Evolutionary conservation across 2,329 filamentous ascomycete genomes (phyloP).

Genomic region (Onygenales sp.): DNA sequence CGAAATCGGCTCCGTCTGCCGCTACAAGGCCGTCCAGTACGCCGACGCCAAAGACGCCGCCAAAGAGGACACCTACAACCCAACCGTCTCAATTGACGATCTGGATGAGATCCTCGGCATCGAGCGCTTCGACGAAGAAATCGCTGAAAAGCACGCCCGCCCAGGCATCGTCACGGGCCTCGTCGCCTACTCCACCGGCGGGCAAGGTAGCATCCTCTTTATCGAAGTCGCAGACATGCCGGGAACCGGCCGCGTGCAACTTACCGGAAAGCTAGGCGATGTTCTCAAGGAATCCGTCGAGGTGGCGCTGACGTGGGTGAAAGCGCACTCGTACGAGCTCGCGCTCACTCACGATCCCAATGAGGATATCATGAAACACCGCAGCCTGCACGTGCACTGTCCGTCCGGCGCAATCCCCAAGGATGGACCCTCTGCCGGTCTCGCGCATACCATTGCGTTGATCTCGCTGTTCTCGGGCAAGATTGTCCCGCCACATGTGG

Average conservation of each 20-base stretch:
- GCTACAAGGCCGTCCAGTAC: conserved; percentile 89
- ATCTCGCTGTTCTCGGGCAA: conserved; percentile 83
- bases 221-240: conserved; percentile 98
- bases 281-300: conserved; percentile 96
- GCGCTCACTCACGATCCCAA: conserved; percentile 70
- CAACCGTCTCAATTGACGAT: conserved; percentile 65
- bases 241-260: conserved; percentile 79
- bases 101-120: conserved; percentile 86
- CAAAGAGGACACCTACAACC: conserved; percentile 59
- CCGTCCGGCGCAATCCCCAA: conserved; percentile 92
- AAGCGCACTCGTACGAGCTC: conserved; percentile 85
- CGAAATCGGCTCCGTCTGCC: conserved; percentile 88
- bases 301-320: conserved; percentile 93
- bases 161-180: conserved; percentile 93
- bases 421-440: conserved; percentile 73
- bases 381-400: conserved; percentile 92
- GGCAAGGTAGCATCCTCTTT: conserved; percentile 92
- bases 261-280: conserved; percentile 92
- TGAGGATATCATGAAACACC: conserved; percentile 91
- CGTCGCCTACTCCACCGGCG: conserved; percentile 86
- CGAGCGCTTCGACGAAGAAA: conserved; percentile 90
- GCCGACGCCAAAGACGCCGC: conserved; percentile 77
- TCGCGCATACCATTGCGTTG: conserved; percentile 87
- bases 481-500: conserved; percentile 78
- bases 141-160: conserved; percentile 71